phyloP scores from a whole-genome alignment of 2,329 filamentous ascomycete genomes.

The Colletotrichum endophyticum region DNA sequence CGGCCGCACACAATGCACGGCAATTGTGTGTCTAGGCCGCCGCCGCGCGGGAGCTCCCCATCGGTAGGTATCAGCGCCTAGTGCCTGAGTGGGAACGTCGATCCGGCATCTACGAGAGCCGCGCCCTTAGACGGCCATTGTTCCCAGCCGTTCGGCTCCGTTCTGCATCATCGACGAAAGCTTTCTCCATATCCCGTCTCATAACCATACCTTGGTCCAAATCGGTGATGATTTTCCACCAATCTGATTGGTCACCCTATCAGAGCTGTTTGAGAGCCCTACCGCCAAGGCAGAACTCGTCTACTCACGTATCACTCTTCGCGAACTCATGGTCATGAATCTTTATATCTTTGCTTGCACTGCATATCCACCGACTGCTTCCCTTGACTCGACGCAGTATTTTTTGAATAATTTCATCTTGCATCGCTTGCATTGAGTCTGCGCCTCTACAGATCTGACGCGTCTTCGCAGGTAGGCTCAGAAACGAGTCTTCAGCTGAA shows the following conservation, averaged over 20 bases:
- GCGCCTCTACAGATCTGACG: neutral
- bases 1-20: neutral
- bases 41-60: neutral
- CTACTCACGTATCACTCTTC: neutral
- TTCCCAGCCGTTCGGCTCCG: neutral
- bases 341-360: neutral
- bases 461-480: neutral
- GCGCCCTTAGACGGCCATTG: neutral
- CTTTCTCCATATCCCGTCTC: conserved; percentile 1
- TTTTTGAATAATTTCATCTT: neutral
- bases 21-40: neutral
- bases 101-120: conserved; percentile 2
- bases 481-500: neutral
- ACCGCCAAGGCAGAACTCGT: neutral
- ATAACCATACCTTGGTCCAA: neutral
- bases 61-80: neutral
- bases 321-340: neutral
- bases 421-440: neutral
- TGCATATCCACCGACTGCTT: neutral
- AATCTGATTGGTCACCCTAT: neutral
- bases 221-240: neutral
- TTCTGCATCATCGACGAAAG: neutral
- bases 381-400: neutral
- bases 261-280: neutral
- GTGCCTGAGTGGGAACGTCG: neutral